phyloP scores from a whole-genome alignment of 202 grass and related monocot species.

The Cymbopogon flexuosus region DNA sequence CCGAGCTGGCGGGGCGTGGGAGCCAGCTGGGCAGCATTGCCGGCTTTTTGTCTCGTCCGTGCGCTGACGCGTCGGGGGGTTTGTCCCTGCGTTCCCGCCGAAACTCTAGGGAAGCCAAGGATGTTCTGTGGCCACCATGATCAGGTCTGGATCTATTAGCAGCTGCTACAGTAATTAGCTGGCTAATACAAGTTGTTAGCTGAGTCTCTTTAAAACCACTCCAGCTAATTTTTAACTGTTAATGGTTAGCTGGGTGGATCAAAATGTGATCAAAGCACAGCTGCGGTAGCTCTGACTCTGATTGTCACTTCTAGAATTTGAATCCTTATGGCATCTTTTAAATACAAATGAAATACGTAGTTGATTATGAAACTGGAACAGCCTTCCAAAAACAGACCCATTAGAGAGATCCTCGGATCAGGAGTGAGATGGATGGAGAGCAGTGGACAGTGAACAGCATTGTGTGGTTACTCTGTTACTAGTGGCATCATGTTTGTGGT shows the following conservation, averaged over 20 bases:
- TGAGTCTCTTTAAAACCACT: not conserved
- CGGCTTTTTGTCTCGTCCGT: conserved; percentile 32
- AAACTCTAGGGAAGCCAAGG: not conserved
- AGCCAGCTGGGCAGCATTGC: conserved; percentile 21
- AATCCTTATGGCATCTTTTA: not conserved
- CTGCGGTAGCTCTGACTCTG: not conserved
- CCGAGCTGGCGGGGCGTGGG: conserved; percentile 33
- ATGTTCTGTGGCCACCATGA: not conserved
- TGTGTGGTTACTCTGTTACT: not conserved
- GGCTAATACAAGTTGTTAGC: not conserved
- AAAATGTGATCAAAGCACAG: not conserved
- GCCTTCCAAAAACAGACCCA: not conserved
- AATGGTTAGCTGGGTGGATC: not conserved
- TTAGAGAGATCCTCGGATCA: no score
- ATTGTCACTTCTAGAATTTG: not conserved
- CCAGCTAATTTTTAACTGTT: not conserved
- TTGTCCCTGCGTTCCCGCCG: conserved; percentile 25
- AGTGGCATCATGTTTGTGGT: not conserved
- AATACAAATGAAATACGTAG: not conserved
- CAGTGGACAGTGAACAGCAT: not conserved
- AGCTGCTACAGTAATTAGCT: no score
- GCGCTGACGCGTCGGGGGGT: not conserved
- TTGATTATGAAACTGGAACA: not conserved
- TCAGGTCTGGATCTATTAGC: not conserved
- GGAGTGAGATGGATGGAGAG: not conserved